Conservation (phyloP, 2,329 filamentous ascomycete species). For the Aspergillus sp. region DNA sequence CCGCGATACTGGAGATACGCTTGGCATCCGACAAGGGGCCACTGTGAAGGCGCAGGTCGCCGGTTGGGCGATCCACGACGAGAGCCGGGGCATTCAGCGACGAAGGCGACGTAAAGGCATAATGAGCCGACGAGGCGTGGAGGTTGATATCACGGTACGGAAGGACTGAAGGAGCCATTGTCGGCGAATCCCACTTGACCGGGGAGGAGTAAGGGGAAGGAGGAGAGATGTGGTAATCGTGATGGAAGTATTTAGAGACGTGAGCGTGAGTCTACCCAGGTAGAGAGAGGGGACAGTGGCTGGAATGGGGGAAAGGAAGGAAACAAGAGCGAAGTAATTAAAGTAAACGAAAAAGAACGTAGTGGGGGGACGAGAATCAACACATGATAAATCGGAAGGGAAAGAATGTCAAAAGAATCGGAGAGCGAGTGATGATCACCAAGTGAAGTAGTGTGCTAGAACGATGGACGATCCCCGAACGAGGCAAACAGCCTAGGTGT, state of each 20-base stretch:
- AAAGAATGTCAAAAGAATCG: not conserved
- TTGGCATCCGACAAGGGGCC: constrained; percentile 72
- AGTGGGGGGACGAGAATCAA: not conserved
- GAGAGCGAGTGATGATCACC: not conserved
- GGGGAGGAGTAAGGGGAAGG: not conserved
- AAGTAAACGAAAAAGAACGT: not conserved
- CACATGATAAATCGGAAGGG: constrained; percentile 3
- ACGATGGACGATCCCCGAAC: constrained; percentile 2
- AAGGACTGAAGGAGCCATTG: constrained; percentile 43
- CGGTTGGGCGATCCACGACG: constrained; percentile 86
- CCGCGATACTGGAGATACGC: constrained; percentile 89
- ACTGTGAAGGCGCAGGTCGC: constrained; percentile 83
- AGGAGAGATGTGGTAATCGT: not conserved
- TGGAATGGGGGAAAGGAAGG: constrained; percentile 9
- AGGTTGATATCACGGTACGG: constrained; percentile 98
- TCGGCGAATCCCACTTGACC: constrained; percentile 6
- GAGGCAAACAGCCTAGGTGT: constrained; percentile 5
- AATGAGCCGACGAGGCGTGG: constrained; percentile 85
- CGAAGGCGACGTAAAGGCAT: constrained; percentile 95
- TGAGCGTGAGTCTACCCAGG: too few relatives aligned
- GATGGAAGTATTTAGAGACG: too few relatives aligned
- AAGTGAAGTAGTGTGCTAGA: not conserved
- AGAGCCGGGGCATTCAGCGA: constrained; percentile 85
- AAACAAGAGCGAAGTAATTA: not conserved
- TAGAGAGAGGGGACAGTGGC: not conserved